phyloP scores from a whole-genome alignment of 108 stramenopile species.

The Bacterosira constricta region DNA sequence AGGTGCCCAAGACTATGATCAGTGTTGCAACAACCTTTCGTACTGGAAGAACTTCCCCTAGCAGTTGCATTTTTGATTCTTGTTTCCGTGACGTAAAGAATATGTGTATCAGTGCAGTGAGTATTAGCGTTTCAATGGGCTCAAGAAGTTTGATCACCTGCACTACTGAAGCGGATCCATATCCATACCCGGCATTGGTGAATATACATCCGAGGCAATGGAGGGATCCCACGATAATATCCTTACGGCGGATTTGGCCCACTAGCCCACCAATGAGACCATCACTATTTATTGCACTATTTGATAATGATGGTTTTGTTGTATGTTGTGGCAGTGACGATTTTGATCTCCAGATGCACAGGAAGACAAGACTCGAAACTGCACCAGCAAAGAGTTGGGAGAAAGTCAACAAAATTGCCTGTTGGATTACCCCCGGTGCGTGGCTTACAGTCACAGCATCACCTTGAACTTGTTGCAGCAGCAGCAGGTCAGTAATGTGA shows the following conservation, averaged over 20 bases:
- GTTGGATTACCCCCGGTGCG: too few relatives aligned
- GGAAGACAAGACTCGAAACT: slow-evolving; percentile 8
- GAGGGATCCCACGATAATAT: slow-evolving; percentile 23
- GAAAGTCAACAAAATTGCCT: slow-evolving; percentile 14
- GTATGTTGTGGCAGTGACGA: background rate
- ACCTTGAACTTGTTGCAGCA: too few relatives aligned
- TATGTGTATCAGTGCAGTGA: background rate
- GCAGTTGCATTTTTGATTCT: slow-evolving; percentile 1
- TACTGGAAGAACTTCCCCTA: slow-evolving; percentile 9
- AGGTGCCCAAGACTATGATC: slow-evolving; percentile 17
- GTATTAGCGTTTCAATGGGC: slow-evolving; percentile 59
- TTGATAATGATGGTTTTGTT: too few relatives aligned
- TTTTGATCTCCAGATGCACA: background rate
- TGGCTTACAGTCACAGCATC: too few relatives aligned
- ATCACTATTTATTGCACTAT: too few relatives aligned
- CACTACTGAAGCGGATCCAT: slow-evolving; percentile 56
- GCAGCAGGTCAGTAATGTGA: background rate
- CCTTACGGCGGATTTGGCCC: background rate
- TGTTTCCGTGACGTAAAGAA: background rate
- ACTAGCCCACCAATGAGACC: background rate
- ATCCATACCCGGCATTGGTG: slow-evolving; percentile 57
- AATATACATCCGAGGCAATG: slow-evolving; percentile 48
- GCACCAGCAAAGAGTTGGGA: slow-evolving; percentile 11
- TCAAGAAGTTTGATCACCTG: slow-evolving; percentile 64
- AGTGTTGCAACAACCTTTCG: slow-evolving; percentile 14